Percentiles rank a stretch among this genome's conserved stretches.
Evolutionary conservation across 768 basidiomycete genomes (phyloP).

Genomic region (Auriscalpium orientale): DNA sequence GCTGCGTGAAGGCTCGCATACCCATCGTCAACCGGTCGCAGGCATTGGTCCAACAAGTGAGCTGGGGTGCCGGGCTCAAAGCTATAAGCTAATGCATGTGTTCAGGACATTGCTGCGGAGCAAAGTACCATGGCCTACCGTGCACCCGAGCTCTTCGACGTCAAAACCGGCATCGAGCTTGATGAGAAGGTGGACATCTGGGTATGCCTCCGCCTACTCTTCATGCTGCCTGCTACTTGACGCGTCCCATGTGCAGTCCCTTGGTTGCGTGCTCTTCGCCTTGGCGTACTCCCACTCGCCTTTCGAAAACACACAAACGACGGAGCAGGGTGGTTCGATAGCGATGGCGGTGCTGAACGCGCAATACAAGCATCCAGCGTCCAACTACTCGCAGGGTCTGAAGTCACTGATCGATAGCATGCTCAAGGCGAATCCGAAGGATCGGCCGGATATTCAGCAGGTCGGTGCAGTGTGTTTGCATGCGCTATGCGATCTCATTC

Average conservation of each 20-base stretch:
- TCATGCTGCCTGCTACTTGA: not conserved
- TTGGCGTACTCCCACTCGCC: slow-evolving; percentile 94
- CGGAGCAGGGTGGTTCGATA: slow-evolving; percentile 92
- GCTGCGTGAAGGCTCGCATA: slow-evolving; percentile 79
- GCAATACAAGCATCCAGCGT: slow-evolving; percentile 82
- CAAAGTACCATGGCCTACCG: slow-evolving; percentile 99
- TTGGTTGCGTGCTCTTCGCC: slow-evolving; percentile 92
- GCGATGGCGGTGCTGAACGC: slow-evolving; percentile 97
- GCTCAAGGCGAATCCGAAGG: slow-evolving; percentile 75
- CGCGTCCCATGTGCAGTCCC: slow-evolving; percentile 47
- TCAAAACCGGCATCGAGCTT: slow-evolving; percentile 78
- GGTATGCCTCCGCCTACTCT: slow-evolving; percentile 42
- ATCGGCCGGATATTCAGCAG: slow-evolving; percentile 81
- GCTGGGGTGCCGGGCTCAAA: not conserved
- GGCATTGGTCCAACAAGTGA: slow-evolving; percentile 82
- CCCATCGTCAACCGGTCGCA: slow-evolving; percentile 74
- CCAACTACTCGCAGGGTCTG: slow-evolving; percentile 81
- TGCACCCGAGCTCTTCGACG: slow-evolving; percentile 96
- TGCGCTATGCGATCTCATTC: not conserved
- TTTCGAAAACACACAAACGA: slow-evolving; percentile 88
- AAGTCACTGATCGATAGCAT: slow-evolving; percentile 76
- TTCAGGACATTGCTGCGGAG: slow-evolving; percentile 88
- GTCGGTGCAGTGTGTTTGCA: slow-evolving; percentile 34
- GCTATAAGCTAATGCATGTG: not conserved
- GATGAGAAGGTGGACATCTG: slow-evolving; percentile 97